A percentile compares a stretch with the other conserved stretches of the same genome.
phyloP scores from a whole-genome alignment of 2,329 filamentous ascomycete genomes.

The Fusarium aywerte region DNA sequence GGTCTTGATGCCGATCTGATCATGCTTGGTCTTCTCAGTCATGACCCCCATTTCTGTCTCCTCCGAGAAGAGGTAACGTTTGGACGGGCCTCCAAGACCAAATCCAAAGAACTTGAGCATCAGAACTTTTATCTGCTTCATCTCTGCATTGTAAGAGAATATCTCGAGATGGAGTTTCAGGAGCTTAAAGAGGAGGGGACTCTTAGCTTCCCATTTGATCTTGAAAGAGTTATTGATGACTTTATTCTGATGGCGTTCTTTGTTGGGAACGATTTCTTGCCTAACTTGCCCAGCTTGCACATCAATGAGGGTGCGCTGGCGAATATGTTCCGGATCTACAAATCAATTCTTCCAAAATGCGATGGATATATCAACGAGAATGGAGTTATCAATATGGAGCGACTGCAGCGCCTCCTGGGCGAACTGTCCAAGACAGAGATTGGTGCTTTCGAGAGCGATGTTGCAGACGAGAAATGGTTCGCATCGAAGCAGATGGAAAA shows the following conservation, averaged over 20 bases:
- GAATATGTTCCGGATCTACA: slow-evolving; percentile 98
- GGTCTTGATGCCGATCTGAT: slow-evolving; percentile 97
- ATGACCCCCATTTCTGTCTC: slow-evolving; percentile 98
- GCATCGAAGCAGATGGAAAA: slow-evolving; percentile 83
- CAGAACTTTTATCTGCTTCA: slow-evolving; percentile 99
- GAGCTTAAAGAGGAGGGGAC: slow-evolving; percentile 80
- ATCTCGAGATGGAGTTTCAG: slow-evolving; percentile 96
- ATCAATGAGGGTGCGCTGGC: slow-evolving; percentile 98
- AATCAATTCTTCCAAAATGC: slow-evolving; percentile 84
- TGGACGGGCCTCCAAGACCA: slow-evolving; percentile 84
- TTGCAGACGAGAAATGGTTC: slow-evolving; percentile 90
- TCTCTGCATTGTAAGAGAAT: slow-evolving; percentile 96
- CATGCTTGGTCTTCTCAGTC: slow-evolving; percentile 96
- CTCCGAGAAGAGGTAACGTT: slow-evolving; percentile 98
- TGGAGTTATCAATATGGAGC: slow-evolving; percentile 87
- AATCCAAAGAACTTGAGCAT: slow-evolving; percentile 96
- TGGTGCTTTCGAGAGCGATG: slow-evolving; percentile 91
- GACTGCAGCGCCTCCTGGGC: slow-evolving; percentile 80
- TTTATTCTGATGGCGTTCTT: slow-evolving; percentile 99
- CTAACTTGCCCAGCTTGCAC: slow-evolving; percentile 93
- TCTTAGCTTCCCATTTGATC: slow-evolving; percentile 83
- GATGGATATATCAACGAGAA: slow-evolving; percentile 97
- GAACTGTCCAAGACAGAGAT: slow-evolving; percentile 90
- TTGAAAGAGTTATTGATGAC: slow-evolving; percentile 97
- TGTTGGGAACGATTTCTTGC: slow-evolving; percentile 98